Evolutionary conservation across 163 green algal genomes (phyloP).

Genomic region (Smithsoniella earleae): DNA sequence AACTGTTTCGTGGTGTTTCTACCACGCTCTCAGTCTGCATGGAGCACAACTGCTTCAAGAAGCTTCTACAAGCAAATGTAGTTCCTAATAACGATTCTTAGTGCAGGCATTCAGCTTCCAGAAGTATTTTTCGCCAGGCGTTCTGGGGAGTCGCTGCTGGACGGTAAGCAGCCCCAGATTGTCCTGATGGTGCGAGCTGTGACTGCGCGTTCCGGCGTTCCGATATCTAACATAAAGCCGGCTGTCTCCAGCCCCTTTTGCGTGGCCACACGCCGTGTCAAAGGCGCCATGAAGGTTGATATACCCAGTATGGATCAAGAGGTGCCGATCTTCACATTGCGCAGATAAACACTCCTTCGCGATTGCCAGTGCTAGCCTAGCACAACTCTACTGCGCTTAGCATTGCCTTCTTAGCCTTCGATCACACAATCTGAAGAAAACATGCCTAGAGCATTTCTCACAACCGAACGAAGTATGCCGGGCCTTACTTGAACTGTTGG

Average conservation of each 20-base stretch:
- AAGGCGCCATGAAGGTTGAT: conserved; percentile 28
- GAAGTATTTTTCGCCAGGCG: conserved; percentile 26
- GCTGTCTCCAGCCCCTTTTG: conserved; percentile 28
- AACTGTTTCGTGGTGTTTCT: not conserved
- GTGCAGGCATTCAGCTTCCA: not conserved
- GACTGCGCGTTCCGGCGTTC: not conserved
- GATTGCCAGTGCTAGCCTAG: too few relatives aligned
- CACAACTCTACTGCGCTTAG: too few relatives aligned
- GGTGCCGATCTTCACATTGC: not conserved
- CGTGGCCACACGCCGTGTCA: conserved; percentile 23
- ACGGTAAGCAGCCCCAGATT: conserved; percentile 24
- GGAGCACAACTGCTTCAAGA: not conserved
- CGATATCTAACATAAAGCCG: not conserved
- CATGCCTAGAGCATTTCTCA: too few relatives aligned
- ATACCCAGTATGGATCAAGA: conserved; percentile 30
- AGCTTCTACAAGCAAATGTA: not conserved
- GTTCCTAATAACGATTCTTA: not conserved
- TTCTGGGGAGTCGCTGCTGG: conserved; percentile 23
- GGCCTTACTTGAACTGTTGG: too few relatives aligned
- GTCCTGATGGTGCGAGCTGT: conserved; percentile 10
- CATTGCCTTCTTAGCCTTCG: too few relatives aligned
- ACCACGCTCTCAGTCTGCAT: not conserved
- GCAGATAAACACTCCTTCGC: too few relatives aligned
- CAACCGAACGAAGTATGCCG: too few relatives aligned
- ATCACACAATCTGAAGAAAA: too few relatives aligned